phyloP scores from a whole-genome alignment of 2,329 filamentous ascomycete genomes.

The Ophiostoma himal-ulmi region DNA sequence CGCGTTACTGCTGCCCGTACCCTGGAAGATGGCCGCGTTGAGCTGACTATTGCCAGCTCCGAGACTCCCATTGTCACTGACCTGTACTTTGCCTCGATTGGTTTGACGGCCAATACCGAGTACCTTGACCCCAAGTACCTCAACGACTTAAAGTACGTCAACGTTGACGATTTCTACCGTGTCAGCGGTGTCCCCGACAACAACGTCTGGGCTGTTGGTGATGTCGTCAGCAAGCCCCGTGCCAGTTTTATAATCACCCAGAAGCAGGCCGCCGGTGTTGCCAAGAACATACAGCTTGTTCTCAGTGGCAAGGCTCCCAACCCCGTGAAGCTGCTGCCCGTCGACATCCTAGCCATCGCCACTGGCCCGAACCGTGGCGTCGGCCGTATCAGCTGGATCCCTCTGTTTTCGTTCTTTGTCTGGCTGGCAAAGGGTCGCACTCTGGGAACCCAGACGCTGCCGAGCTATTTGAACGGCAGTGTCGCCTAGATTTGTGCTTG shows the following conservation, averaged over 20 bases:
- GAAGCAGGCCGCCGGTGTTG: slow-evolving; percentile 50
- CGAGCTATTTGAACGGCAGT: slow-evolving; percentile 44
- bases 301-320: slow-evolving; percentile 42
- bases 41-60: slow-evolving; percentile 41
- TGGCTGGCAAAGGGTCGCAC: slow-evolving; percentile 49
- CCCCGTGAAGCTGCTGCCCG: slow-evolving; percentile 42
- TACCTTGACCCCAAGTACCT: slow-evolving; percentile 45
- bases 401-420: slow-evolving; percentile 46
- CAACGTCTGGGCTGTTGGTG: slow-evolving; percentile 49
- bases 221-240: slow-evolving; percentile 46
- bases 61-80: slow-evolving; percentile 48
- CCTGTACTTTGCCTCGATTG: slow-evolving; percentile 47
- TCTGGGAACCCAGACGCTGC: slow-evolving; percentile 41
- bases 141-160: slow-evolving; percentile 40
- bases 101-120: slow-evolving; percentile 49
- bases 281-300: slow-evolving; percentile 48
- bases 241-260: slow-evolving; percentile 41
- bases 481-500: slow-evolving; percentile 30
- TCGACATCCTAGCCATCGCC: slow-evolving; percentile 46
- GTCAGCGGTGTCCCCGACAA: slow-evolving; percentile 39
- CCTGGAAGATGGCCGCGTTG: slow-evolving; percentile 41
- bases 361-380: slow-evolving; percentile 46
- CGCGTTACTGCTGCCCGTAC: slow-evolving; percentile 37
- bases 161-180: slow-evolving; percentile 48
- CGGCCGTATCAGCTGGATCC: slow-evolving; percentile 41